Conservation (phyloP, 2,329 filamentous ascomycete genomes). For the Exophiala mesophila region DNA sequence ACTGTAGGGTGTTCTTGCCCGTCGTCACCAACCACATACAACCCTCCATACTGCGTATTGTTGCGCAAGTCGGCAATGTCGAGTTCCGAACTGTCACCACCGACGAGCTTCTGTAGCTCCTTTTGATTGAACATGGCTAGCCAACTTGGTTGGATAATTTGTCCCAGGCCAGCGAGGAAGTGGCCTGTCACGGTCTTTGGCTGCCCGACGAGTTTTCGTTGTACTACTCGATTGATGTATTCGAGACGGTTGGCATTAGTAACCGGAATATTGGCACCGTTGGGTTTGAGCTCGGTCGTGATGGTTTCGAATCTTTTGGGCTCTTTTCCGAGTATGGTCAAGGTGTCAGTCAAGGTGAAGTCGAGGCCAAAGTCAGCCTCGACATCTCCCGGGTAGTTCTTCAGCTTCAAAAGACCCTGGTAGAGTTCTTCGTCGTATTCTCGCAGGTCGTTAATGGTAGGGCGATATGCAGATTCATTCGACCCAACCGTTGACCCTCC, state of each 20-base stretch:
- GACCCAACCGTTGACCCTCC: conserved; percentile 59
- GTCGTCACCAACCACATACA: conserved; percentile 88
- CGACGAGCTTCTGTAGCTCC: conserved; percentile 88
- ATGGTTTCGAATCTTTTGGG: conserved; percentile 52
- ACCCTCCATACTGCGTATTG: conserved; percentile 81
- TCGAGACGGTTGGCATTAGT: conserved; percentile 88
- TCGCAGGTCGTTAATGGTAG: conserved; percentile 89
- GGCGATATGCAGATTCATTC: conserved; percentile 69
- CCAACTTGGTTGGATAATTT: conserved; percentile 89
- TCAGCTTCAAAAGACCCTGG: conserved; percentile 63
- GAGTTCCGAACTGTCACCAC: conserved; percentile 79
- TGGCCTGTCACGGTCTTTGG: conserved; percentile 75
- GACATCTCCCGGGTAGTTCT: conserved; percentile 53
- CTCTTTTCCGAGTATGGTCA: conserved; percentile 33
- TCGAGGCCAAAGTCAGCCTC: conserved; percentile 69
- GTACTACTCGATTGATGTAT: conserved; percentile 90
- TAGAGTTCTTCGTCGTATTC: conserved; percentile 90
- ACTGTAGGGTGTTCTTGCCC: conserved; percentile 79
- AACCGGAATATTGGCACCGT: conserved; percentile 71
- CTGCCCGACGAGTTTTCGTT: conserved; percentile 78
- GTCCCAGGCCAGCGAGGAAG: conserved; percentile 78
- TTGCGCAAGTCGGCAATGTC: conserved; percentile 78
- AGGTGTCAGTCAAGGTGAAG: conserved; percentile 77
- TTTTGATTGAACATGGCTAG: conserved; percentile 97
- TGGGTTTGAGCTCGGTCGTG: conserved; percentile 69